Base-by-base conservation (phyloP, 2,329 filamentous ascomycete genomes). In the Scedosporium dehoogii region DNA sequence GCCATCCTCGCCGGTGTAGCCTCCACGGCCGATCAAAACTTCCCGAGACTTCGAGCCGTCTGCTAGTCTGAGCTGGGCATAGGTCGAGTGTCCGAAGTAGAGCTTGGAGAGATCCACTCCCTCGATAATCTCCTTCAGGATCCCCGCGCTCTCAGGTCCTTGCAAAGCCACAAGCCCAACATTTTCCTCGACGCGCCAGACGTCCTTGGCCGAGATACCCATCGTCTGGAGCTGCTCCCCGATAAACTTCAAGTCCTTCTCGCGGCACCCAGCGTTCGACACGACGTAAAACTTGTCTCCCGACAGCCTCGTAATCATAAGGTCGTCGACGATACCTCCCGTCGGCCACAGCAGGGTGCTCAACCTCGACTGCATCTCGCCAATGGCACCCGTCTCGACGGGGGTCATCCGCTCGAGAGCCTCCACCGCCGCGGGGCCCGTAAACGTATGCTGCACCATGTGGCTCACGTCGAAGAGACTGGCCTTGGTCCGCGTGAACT, bases 1-100 rank as follows among this genome's bases (percentile, higher is more conserved):
- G 51, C 94, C 94, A 74, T 99, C 94, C 78, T 99, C 94, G 64
- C 94, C 94, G 0, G 94, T 99, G 79, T 99, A 99, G 4, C 94
- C 94, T 57, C 89, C 94, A 64, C 94, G 86, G 72, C 87, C 92
- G 71, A 97, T 86, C 59, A 97, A 71, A 21, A 78, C 71, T 6
- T 73, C 73, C 65, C 74, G 71, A 59, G 73, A 71, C 67, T 72
- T 70, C 66, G 66, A 64, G 44, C 80, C 81, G 55, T 81, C 82
- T 44, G 80, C 75, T 12, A 90, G 78, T 65, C 81, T 83, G 61
- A 97, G 76, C 66, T 83, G 82, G 21, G 89, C 82, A 70, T 82
- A 85, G 61, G 83, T 81, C 63, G 85, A 87, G 68, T 87, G 85
- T 64, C 94, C 93, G 75, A 99, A 99, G 77, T 90, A 90, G 64